Evolutionary conservation across 352 stramenopile species (phyloP), one percentile per base, ranked within the genome.

Genomic region (Pythium apleroticum): DNA sequence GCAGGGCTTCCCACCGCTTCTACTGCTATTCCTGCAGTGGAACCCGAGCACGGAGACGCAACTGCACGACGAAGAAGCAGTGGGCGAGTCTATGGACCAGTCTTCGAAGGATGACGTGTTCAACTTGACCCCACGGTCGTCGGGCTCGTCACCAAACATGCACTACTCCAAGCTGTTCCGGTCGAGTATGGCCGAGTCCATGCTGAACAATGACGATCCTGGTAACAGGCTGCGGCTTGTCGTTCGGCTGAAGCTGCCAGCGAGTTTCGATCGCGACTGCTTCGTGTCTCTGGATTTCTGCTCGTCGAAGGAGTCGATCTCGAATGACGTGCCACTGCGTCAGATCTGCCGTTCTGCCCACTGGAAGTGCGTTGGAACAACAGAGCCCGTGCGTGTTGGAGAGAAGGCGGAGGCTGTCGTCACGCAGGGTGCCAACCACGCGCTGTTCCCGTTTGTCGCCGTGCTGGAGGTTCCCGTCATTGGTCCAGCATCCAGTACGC

Each of bases 211-310:
- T 31, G 87, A 96, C 56, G 87, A 96, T 22, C 83, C 81, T 6
- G 83, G 85, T 11, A 96, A 85, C 69, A 91, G 90, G 15, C 60
- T 96, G 35, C 87, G 86, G 0, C 53, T 96, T 22, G 90, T 96
- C 20, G 87, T 96, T 41, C 84, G 86, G 3, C 70, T 96, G 1
- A 96, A 94, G 58, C 65, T 96, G 8, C 87, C 87, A 3, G 80
- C 84, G 3, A 74, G 65, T 35, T 93, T 96, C 37, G 84, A 92
- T 46, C 80, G 84, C 17, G 80, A 83, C 6, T 93, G 84, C 55
- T 96, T 93, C 57, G 81, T 94, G 7, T 94, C 87, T 27, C 77
- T 96, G 25, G 85, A 93, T 48, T 96, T 87, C 41, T 91, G 85
- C 63, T 90, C 81, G 1, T 89, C 86, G 0, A 92, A 90, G 57